Base-by-base conservation (phyloP, 139 green algal genomes). In the Chlamydomonas sphaeroides region DNA sequence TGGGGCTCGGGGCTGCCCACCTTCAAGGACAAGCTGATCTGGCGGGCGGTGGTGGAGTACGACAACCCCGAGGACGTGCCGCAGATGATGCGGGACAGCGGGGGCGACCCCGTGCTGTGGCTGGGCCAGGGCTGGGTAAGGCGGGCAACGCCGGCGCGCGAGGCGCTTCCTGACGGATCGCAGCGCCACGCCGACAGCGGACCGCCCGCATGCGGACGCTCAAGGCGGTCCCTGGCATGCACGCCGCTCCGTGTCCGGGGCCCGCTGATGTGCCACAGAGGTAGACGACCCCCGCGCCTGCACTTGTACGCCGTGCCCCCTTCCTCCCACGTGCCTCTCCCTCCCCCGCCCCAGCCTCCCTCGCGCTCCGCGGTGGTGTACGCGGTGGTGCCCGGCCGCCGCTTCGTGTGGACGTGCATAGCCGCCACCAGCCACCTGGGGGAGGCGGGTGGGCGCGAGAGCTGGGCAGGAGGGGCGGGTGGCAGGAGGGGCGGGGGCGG, bases 391-490 rank as follows among this genome's bases (percentile, higher is more conserved):
- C 56, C 45, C 11, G 45, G 25, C 25, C n/a, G n/a, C 25, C 56
- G 56, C 56, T 62, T 32, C 56, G 56, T 62, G 56, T 77, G 69
- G 48, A 77, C 69, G 5, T 75, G 41, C 42, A 42, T 41, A 30
- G 68, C 68, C 23, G 4, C 68, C 42, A 48, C 11, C 25, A n/a
- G 11, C 42, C n/a, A 62, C 68, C 56, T 75, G 2, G 42, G 62
- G 42, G 30, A 30, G 68, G 42, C 30, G 10, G 68, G 68, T 75
- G 42, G 10, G 68, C 41, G 68, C 15, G 56, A n/a, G n/a, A n/a
- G n/a, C n/a, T n/a, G n/a, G n/a, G n/a, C n/a, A n/a, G n/a, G n/a
- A n/a, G n/a, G n/a, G n/a, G n/a, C n/a, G n/a, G n/a, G n/a, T n/a
- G n/a, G n/a, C n/a, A n/a, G n/a, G n/a, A n/a, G n/a, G n/a, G n/a